Evolutionary conservation across 495 filamentous ascomycete species (phyloP), one percentile per base, ranked within the genome.

Genomic region (Trichoderma erinaceum): DNA sequence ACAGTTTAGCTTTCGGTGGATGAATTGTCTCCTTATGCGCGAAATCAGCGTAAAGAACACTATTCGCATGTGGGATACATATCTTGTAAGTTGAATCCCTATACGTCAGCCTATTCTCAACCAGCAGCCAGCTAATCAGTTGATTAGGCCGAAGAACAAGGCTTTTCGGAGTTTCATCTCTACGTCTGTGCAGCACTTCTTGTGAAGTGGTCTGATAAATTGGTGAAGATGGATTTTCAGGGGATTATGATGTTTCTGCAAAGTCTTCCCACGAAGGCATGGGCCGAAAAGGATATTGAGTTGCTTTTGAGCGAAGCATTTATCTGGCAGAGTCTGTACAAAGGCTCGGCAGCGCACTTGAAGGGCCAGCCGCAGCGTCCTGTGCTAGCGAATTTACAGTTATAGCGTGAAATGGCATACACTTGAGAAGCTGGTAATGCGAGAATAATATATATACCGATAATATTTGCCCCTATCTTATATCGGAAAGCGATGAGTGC

Each of bases 171-270:
- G 69, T 99, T 99, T 77, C 95, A 99, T 75, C 84, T 99, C 68
- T 99, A 99, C 77, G 95, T 99, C 41, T 99, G 95, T 76, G 95
- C 95, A 66, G 95, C 95, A 63, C 98, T 99, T 75, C 82, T 99
- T n/a, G 95, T 98, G 41, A 97, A 98, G 77, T 99, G 95, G 95
- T 93, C 94, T 16, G 90, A 95, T 71, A 90, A 93, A 74, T 84
- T 99, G 50, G 86, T 92, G 41, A 96, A 96, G 78, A 98, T 97
- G 95, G 95, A 99, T 76, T 99, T 96, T 71, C 83, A 97, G 82
- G 94, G 97, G 75, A 88, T 96, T 67, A 98, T 99, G 95, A 98
- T 98, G 94, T 99, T 98, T 73, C 81, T 99, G 35, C 95, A 99
- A 80, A 90, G 93, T 43, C 78, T 98, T 69, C 95, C 95, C 10